Evolutionary conservation across 306 rosid genomes (phyloP), one percentile per base, ranked within the genome.

Genomic region (Casuarina equisetifolia): DNA sequence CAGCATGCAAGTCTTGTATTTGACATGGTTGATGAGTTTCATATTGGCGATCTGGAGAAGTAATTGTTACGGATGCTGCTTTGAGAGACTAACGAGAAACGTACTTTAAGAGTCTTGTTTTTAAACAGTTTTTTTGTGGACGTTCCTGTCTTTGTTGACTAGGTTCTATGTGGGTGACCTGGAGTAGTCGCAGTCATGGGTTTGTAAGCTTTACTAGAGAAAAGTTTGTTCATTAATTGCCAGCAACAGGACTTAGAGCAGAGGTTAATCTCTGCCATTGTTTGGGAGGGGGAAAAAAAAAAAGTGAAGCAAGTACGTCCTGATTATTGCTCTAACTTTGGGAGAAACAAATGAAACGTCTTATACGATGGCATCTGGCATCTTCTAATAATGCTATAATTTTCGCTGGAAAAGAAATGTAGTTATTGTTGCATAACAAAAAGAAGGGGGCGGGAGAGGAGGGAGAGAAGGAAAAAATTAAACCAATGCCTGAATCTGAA

Each of bases 1-100:
- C 98, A 94, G 74, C 98, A 94, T 35, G 97, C 94, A 53, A 92
- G 93, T 78, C 92, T 94, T 79, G 97, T 90, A 59, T 94, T 86
- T 63, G 98, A 94, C 85, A 90, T 92, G 94, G 89, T 94, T 69
- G 91, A 92, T 2, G 98, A 92, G 78, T 94, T 94, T 74, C 86
- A 82, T 73, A 63, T 92, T 69, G 98, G 98, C 59, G 89, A 94
- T 78, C 80, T 94, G 85, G 75, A 82, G 82, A 85, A 76, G 42
- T 85, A 82, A 68, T 78, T 0, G 32, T 25, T 25, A 25, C 32
- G 0, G 32, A 1, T 1, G 32, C 32, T 25, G 32, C 32, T 25
- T 25, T 25, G 32, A 25, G 32, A 25, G 32, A 25, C 32, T 1
- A 25, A 25, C 32, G 32, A 25, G 32, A 25, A 25, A 25, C 1